Conservation (phyloP, 768 basidiomycete genomes). For the Candolleomyces aberdarensis region DNA sequence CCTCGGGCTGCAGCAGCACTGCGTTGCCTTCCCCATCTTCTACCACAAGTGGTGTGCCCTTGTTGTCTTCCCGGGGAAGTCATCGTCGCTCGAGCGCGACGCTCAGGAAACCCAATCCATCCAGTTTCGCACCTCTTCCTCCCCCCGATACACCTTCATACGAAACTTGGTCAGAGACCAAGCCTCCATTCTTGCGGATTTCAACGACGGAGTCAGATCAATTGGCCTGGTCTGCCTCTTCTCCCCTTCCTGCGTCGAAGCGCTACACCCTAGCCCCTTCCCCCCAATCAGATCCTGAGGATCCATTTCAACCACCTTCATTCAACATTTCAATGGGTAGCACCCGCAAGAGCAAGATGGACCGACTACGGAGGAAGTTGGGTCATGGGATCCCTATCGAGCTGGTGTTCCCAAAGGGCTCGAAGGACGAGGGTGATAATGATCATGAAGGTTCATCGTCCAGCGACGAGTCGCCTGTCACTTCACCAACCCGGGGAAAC, state of each 20-base stretch:
- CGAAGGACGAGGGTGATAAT: not conserved
- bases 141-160: not conserved
- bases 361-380: conserved; percentile 55
- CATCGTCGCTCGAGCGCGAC: not conserved
- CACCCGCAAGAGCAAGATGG: conserved; percentile 57
- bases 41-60: not conserved
- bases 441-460: not conserved
- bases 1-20: conserved; percentile 6
- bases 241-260: not conserved
- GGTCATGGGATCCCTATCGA: conserved; percentile 61
- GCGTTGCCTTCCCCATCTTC: not conserved
- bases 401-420: conserved; percentile 52
- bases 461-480: not conserved
- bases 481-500: not conserved
- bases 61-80: conserved; percentile 1
- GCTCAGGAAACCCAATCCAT: conserved; percentile 2
- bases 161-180: conserved; percentile 13
- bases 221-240: not conserved
- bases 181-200: conserved; percentile 18
- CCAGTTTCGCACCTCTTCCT: not conserved
- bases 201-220: not conserved
- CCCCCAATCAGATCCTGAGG: not conserved
- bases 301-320: conserved; percentile 2
- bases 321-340: conserved; percentile 39
- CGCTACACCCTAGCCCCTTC: conserved; percentile 3